Evolutionary conservation across 352 stramenopile species (phyloP).

Genomic region (Thalassiosira ordinaria): DNA sequence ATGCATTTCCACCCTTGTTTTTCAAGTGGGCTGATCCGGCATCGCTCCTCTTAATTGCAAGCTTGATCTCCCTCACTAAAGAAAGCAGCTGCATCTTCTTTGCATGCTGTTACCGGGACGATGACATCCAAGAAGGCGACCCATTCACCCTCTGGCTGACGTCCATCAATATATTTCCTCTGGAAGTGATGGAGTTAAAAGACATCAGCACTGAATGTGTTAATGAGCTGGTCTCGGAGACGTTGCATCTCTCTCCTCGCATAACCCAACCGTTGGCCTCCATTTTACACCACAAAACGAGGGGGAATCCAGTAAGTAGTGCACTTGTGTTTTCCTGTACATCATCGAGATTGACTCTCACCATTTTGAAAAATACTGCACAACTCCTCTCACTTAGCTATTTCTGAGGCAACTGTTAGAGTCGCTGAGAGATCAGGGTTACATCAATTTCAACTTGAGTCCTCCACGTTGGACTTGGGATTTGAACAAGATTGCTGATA

Average conservation of each 20-base stretch:
- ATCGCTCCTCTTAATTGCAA: conserved; percentile 35
- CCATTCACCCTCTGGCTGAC: conserved; percentile 24
- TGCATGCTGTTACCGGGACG: conserved; percentile 41
- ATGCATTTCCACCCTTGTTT: too few species aligned
- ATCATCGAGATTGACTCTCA: too few species aligned
- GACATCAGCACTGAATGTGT: conserved; percentile 28
- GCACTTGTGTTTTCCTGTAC: too few species aligned
- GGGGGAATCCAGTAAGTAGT: too few species aligned
- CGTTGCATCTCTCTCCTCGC: conserved; percentile 33
- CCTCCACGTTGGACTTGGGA: conserved; percentile 32
- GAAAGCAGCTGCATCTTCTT: conserved; percentile 27
- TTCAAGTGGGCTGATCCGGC: conserved; percentile 51
- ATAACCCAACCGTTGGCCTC: conserved; percentile 42
- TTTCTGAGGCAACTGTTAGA: conserved; percentile 17
- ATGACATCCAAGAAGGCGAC: conserved; percentile 16
- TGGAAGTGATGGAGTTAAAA: conserved; percentile 35
- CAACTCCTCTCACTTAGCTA: not conserved
- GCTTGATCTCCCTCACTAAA: conserved; percentile 7
- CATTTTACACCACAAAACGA: conserved; percentile 35
- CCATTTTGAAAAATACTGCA: too few species aligned
- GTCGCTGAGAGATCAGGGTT: conserved; percentile 15
- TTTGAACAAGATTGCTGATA: conserved; percentile 34
- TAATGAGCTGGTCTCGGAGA: conserved; percentile 46
- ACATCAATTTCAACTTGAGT: conserved; percentile 36
- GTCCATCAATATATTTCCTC: conserved; percentile 18